These are phyloP conservation scores for Xylaria sp. DNA, from an alignment of 2,329 filamentous ascomycete genomes.

Conservation along the genomic window DNA sequence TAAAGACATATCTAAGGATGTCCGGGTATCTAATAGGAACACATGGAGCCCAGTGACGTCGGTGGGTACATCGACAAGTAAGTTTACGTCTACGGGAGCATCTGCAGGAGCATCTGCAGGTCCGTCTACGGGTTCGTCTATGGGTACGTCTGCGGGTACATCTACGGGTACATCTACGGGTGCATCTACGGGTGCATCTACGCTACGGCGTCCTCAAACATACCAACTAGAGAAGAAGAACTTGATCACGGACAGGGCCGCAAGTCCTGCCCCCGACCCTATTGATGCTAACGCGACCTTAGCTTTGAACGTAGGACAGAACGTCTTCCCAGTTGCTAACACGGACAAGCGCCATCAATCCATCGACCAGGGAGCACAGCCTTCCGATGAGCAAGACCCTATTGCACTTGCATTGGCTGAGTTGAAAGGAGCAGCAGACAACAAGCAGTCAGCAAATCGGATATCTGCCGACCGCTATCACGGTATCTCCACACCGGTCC, in stretches of 20 bases:
- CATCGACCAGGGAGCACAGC: constrained; percentile 49
- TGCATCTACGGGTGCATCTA: constrained; percentile 10
- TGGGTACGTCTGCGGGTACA: too few relatives aligned
- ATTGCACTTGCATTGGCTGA: constrained; percentile 94
- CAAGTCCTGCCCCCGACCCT: constrained; percentile 84
- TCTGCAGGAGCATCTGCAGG: too few relatives aligned
- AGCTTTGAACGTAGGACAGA: constrained; percentile 93
- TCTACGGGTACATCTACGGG: constrained; percentile 31
- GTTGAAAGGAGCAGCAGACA: constrained; percentile 80
- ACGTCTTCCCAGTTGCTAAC: constrained; percentile 91
- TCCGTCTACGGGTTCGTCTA: too few relatives aligned
- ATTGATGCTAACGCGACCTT: constrained; percentile 93
- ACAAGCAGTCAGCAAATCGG: constrained; percentile 82
- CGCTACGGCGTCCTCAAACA: constrained; percentile 53
- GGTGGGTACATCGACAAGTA: constrained; percentile 26
- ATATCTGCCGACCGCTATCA: constrained; percentile 96
- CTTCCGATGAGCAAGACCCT: constrained; percentile 74
- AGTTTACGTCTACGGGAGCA: constrained; percentile 9
- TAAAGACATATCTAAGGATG: constrained; percentile 77
- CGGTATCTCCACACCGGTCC: constrained; percentile 86
- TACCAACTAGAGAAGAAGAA: constrained; percentile 54
- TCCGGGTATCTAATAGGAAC: constrained; percentile 61
- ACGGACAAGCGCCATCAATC: constrained; percentile 70
- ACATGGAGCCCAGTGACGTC: constrained; percentile 63
- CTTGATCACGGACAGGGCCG: constrained; percentile 56